Evolutionary conservation across 208 protist species (phyloP).

Genomic region (Perkinsela sp.): DNA sequence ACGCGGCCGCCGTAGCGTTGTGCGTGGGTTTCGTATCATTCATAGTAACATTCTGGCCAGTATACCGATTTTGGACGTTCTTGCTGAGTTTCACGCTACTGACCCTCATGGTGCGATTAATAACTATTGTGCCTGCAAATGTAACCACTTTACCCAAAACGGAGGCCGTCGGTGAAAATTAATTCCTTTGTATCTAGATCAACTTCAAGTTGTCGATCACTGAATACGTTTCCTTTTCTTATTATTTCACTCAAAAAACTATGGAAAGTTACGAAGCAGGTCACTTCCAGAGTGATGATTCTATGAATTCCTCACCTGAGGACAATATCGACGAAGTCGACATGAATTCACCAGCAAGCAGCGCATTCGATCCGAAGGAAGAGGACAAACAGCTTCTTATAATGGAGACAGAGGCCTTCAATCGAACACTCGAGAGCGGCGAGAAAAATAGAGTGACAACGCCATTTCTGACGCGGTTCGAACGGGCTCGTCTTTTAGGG

Average conservation of each 20-base stretch:
- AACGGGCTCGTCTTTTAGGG: conserved; percentile 86
- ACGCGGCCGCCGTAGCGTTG: background rate
- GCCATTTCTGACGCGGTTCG: conserved; percentile 93
- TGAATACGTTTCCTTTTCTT: too few relatives aligned
- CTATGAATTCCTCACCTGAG: background rate
- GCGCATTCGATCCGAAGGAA: background rate
- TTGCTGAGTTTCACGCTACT: background rate
- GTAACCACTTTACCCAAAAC: too few relatives aligned
- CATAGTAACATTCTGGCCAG: background rate
- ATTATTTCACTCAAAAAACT: too few relatives aligned
- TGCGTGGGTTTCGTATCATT: background rate
- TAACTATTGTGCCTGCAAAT: background rate
- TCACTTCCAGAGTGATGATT: background rate
- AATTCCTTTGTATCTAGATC: too few relatives aligned
- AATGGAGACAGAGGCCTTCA: background rate
- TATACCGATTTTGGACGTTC: background rate
- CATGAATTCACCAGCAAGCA: background rate
- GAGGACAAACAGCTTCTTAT: background rate
- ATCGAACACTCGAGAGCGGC: background rate
- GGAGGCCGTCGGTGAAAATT: too few relatives aligned
- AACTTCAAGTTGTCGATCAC: too few relatives aligned
- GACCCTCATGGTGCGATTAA: background rate
- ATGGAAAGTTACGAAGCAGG: background rate
- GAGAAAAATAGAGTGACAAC: conserved; percentile 76
- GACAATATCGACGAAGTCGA: background rate